These are phyloP conservation scores for Euclidium syriacum DNA, from an alignment of 345 rosid genomes.

Conservation along the genomic window DNA sequence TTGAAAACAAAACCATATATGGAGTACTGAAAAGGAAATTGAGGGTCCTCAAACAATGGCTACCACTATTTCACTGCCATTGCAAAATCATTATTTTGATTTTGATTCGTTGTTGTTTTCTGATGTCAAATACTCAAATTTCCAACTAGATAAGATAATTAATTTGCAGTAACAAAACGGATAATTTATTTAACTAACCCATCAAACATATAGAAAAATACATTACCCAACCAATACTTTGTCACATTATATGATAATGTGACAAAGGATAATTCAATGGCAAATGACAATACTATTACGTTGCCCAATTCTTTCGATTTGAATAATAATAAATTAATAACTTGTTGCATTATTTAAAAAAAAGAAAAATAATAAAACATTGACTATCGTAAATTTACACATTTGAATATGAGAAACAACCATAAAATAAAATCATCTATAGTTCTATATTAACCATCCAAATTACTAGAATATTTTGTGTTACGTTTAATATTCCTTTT, in stretches of 20 bases:
- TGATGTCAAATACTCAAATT: background rate
- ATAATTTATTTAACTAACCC: background rate
- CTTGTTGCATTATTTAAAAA: too few relatives aligned
- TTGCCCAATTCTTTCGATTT: too few relatives aligned
- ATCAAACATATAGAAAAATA: background rate
- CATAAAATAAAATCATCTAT: too few relatives aligned
- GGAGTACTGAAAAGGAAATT: background rate
- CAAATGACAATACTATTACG: too few relatives aligned
- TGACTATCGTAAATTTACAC: too few relatives aligned
- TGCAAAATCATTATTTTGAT: background rate
- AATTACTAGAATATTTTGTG: too few relatives aligned
- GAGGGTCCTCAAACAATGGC: background rate
- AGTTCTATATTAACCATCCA: too few relatives aligned
- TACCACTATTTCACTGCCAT: background rate
- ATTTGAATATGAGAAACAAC: too few relatives aligned
- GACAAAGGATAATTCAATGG: too few relatives aligned
- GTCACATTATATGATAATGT: background rate
- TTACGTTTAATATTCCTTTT: too few relatives aligned
- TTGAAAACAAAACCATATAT: background rate
- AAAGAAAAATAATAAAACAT: too few relatives aligned
- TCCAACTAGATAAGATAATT: slow-evolving; percentile 7
- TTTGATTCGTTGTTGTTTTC: slow-evolving; percentile 1
- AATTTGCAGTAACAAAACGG: background rate
- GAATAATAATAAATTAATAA: too few relatives aligned
- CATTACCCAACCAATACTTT: background rate